These are phyloP conservation scores for Linderina pennispora DNA, from an alignment of 192 early-diverging fungal genomes.

Conservation along the genomic window DNA sequence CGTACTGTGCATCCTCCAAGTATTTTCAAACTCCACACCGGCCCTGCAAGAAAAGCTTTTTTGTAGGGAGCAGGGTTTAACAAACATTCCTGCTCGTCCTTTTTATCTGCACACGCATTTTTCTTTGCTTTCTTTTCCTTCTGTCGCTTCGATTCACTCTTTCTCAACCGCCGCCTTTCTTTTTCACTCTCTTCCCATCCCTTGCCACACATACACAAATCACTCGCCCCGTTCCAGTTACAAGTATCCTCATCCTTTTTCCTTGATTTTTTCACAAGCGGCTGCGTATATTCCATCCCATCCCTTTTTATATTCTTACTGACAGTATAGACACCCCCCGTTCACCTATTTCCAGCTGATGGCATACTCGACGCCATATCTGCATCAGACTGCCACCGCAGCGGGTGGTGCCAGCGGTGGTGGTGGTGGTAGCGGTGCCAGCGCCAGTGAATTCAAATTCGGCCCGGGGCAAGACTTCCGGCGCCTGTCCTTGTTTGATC, in stretches of 20 bases:
- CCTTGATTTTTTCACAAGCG: not conserved
- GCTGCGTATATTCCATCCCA: too few species aligned
- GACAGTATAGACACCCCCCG: too few species aligned
- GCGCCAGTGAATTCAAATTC: slow-evolving; percentile 13
- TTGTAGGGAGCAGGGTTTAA: too few species aligned
- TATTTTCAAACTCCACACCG: too few species aligned
- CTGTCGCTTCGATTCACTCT: not conserved
- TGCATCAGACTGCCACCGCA: not conserved
- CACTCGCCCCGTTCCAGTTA: not conserved
- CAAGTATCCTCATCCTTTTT: not conserved
- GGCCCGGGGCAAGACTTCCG: slow-evolving; percentile 4
- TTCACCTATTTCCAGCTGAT: too few species aligned
- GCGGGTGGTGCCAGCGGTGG: too few species aligned
- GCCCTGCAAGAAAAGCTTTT: too few species aligned
- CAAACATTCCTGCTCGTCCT: too few species aligned
- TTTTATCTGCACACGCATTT: too few species aligned
- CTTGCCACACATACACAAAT: not conserved
- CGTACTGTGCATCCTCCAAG: too few species aligned
- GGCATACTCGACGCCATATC: not conserved
- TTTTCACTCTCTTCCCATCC: slow-evolving; percentile 2
- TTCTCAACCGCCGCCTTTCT: not conserved
- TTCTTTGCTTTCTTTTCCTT: not conserved
- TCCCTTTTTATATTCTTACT: too few species aligned
- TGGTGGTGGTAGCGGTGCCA: too few species aligned
- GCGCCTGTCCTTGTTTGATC: slow-evolving; percentile 6